A percentile compares a stretch with the other conserved stretches of the same genome.
Evolutionary conservation across 805 yeast genomes (phyloP).

Genomic region (Blastobotrys attinorum): DNA sequence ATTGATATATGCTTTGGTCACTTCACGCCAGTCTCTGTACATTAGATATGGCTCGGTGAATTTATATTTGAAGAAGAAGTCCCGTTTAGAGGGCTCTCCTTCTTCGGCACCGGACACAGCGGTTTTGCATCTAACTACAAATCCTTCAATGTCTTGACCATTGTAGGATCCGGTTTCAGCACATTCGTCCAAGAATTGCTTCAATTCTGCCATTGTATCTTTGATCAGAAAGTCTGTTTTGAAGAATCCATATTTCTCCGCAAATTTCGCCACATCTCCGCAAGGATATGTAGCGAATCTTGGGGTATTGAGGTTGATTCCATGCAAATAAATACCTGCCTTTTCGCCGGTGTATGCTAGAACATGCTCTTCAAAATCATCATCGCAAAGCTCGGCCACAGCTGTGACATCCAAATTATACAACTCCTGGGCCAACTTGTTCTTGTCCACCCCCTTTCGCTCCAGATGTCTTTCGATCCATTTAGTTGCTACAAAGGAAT

Average conservation of each 20-base stretch:
- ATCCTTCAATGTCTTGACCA: slow-evolving; percentile 79
- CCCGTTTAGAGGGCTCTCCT: slow-evolving; percentile 21
- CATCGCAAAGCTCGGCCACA: slow-evolving; percentile 90
- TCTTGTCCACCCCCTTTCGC: slow-evolving; percentile 31
- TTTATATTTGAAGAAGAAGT: slow-evolving; percentile 84
- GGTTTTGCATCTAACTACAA: slow-evolving; percentile 66
- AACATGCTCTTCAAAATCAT: slow-evolving; percentile 87
- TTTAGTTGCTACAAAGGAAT: slow-evolving; percentile 63
- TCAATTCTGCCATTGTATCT: slow-evolving; percentile 35
- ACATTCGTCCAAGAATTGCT: slow-evolving; percentile 45
- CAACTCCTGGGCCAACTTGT: slow-evolving; percentile 50
- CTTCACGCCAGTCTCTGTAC: slow-evolving; percentile 87
- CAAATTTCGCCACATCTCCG: slow-evolving; percentile 52
- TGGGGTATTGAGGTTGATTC: slow-evolving; percentile 64
- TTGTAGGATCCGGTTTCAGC: slow-evolving; percentile 63
- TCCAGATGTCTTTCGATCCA: slow-evolving; percentile 50
- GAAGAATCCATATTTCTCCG: slow-evolving; percentile 61
- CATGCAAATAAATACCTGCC: slow-evolving; percentile 87
- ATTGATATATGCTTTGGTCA: slow-evolving; percentile 51
- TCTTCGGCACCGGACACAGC: too few species aligned
- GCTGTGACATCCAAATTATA: slow-evolving; percentile 59
- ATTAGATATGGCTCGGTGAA: slow-evolving; percentile 91
- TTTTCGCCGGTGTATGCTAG: slow-evolving; percentile 56
- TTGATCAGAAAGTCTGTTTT: slow-evolving; percentile 41
- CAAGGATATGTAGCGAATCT: slow-evolving; percentile 59